Evolutionary conservation across 805 yeast species (phyloP).

Genomic region (Spathaspora gorwiae): DNA sequence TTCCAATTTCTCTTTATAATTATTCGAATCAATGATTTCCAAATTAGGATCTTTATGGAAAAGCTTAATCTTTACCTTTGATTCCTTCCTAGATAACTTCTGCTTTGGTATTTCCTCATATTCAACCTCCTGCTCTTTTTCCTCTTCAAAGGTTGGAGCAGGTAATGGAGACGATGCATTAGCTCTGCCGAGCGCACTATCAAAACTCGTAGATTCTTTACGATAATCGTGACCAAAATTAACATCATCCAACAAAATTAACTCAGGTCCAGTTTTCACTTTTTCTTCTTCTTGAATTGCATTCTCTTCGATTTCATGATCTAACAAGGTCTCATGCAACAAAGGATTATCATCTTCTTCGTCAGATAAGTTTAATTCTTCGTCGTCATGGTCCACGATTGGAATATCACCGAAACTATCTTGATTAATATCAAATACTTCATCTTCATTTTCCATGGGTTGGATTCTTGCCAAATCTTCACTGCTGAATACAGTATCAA

Average conservation of each 20-base stretch:
- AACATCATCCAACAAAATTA: neutral
- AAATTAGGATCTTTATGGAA: conserved; percentile 7
- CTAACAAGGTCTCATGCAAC: neutral
- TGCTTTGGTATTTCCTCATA: neutral
- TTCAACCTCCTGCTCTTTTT: neutral
- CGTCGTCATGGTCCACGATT: neutral
- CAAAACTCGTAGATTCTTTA: neutral
- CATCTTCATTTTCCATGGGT: neutral
- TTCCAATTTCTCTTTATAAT: conserved; percentile 2
- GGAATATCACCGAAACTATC: neutral
- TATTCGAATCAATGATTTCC: conserved; percentile 8
- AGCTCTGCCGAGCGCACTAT: neutral
- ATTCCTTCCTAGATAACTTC: neutral
- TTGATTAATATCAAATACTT: neutral
- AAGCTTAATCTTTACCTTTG: conserved; percentile 5
- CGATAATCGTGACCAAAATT: neutral
- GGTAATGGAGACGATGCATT: neutral
- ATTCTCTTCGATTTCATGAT: neutral
- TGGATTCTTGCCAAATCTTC: neutral
- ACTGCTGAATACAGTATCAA: neutral
- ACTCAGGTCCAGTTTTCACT: neutral
- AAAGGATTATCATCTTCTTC: neutral
- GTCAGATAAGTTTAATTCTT: neutral
- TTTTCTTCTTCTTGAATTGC: neutral
- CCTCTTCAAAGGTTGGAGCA: neutral